Conservation (phyloP, 2,329 filamentous ascomycete genomes). For the Claviceps monticola region DNA sequence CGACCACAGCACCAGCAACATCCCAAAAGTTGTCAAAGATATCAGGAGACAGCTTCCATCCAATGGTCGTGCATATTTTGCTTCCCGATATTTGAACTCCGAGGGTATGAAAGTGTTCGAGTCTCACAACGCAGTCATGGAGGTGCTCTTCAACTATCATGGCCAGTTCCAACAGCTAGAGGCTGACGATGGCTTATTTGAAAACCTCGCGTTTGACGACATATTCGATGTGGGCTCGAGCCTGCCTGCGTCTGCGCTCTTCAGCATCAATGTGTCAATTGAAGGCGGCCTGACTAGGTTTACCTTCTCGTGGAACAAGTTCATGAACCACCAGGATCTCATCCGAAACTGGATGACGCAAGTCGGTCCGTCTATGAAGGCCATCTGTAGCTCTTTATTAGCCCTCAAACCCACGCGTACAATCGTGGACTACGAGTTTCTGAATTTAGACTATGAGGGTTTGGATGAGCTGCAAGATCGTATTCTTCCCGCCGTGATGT, state of each 20-base stretch:
- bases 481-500: conserved; percentile 9
- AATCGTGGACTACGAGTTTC: conserved; percentile 1
- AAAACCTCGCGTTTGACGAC: conserved; percentile 2
- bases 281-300: conserved; percentile 2
- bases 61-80: conserved; percentile 4
- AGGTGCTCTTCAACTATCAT: conserved; percentile 4
- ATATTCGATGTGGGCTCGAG: conserved; percentile 3
- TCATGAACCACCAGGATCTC: conserved; percentile 2
- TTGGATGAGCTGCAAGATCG: conserved; percentile 12
- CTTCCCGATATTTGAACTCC: conserved; percentile 1
- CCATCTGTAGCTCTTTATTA: neutral
- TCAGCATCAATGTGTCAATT: conserved; percentile 2
- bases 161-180: conserved; percentile 9
- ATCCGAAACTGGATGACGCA: conserved; percentile 3
- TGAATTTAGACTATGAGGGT: conserved; percentile 13
- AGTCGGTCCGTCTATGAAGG: neutral
- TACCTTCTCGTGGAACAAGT: conserved; percentile 3
- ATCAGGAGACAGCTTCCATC: neutral
- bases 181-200: conserved; percentile 7
- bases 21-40: conserved; percentile 1
- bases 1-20: neutral
- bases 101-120: neutral
- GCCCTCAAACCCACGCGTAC: neutral
- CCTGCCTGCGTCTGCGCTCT: neutral
- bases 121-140: conserved; percentile 1